Conservation (phyloP, 164 flowering plant genomes). For the Magnolia changhungtana region DNA sequence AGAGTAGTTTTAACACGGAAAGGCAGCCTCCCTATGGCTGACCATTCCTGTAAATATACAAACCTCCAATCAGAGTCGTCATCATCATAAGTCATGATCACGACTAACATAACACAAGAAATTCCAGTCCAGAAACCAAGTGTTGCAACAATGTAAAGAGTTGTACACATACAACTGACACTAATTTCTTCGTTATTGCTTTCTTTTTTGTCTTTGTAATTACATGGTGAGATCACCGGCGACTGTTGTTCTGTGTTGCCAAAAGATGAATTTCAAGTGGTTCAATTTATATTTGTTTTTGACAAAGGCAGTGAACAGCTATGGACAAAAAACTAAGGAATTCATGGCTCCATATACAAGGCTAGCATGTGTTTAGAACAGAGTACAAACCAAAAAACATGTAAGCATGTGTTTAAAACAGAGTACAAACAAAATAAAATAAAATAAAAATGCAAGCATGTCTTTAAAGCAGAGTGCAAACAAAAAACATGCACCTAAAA, state of each 20-base stretch:
- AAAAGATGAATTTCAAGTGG: not conserved
- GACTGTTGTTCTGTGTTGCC: not conserved
- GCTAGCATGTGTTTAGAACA: too few relatives aligned
- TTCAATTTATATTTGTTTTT: too few relatives aligned
- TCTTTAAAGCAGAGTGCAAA: too few relatives aligned
- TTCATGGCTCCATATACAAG: too few relatives aligned
- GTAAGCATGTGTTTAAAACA: too few relatives aligned
- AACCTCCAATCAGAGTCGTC: not conserved
- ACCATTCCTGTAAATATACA: slow-evolving; percentile 62
- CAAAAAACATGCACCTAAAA: too few relatives aligned
- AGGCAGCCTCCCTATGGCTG: slow-evolving; percentile 82
- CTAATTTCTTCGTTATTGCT: not conserved
- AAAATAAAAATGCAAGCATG: too few relatives aligned
- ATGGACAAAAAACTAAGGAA: too few relatives aligned
- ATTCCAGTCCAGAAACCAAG: not conserved
- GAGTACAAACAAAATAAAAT: too few relatives aligned
- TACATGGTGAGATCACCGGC: not conserved
- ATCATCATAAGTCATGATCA: not conserved
- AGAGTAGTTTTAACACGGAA: slow-evolving; percentile 83
- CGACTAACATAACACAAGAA: not conserved
- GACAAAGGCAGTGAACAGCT: too few relatives aligned
- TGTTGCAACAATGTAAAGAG: not conserved
- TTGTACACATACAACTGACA: not conserved
- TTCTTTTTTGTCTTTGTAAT: not conserved
- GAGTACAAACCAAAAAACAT: too few relatives aligned